Evolutionary conservation across 441 rosid genomes (phyloP).

Genomic region (Hura crepitans): DNA sequence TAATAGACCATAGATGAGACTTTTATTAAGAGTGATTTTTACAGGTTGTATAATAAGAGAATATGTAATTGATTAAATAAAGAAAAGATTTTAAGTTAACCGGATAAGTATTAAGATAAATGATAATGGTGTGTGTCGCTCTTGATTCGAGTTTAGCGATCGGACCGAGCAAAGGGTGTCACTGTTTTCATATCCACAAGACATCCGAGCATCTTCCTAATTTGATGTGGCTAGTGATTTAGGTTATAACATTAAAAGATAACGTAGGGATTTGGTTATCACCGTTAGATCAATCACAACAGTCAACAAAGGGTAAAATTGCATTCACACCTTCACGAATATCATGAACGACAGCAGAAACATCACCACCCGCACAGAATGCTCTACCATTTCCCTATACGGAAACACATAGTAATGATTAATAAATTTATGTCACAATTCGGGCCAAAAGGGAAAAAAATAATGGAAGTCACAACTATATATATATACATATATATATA

Average conservation of each 20-base stretch:
- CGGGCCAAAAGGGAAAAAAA: not conserved
- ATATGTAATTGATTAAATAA: too few species aligned
- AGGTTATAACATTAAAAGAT: not conserved
- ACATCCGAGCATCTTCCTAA: not conserved
- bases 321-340: conserved; percentile 34
- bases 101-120: too few species aligned
- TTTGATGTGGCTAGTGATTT: not conserved
- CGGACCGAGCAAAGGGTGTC: too few species aligned
- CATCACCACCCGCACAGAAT: conserved; percentile 67
- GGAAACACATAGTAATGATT: conserved; percentile 16
- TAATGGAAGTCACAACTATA: not conserved
- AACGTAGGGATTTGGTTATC: not conserved
- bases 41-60: too few species aligned
- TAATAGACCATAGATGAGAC: too few species aligned
- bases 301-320: not conserved
- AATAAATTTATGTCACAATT: not conserved
- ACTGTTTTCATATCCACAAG: not conserved
- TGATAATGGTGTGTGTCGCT: too few species aligned
- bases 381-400: conserved; percentile 63
- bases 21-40: too few species aligned
- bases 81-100: too few species aligned
- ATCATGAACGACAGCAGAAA: conserved; percentile 47
- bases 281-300: not conserved
- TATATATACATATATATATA: too few species aligned
- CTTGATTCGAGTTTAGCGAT: too few species aligned